Percentiles rank a stretch among this genome's conserved stretches.
Conservation (phyloP, 768 basidiomycete genomes). For the Phanerodontia chrysosporium region DNA sequence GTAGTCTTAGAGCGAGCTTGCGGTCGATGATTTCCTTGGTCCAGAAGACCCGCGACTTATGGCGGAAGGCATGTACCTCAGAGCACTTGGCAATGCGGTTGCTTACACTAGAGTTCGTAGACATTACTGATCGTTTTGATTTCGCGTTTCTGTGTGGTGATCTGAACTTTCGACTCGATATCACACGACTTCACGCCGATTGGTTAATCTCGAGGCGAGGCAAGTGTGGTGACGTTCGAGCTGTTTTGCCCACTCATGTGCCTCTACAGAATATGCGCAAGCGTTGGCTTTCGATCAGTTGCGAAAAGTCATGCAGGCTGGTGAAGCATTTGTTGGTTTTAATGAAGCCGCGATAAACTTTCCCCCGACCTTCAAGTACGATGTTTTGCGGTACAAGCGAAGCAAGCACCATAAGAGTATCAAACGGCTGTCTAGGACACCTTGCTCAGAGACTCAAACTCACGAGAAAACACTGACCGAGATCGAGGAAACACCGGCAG, state of each 20-base stretch:
- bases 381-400: constrained; percentile 62
- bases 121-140: constrained; percentile 87
- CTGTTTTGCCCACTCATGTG: neutral
- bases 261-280: constrained; percentile 64
- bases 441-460: constrained; percentile 10
- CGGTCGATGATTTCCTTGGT: constrained; percentile 72
- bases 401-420: constrained; percentile 36
- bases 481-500: constrained; percentile 31
- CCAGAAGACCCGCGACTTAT: constrained; percentile 58
- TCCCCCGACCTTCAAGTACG: constrained; percentile 92
- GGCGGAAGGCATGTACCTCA: constrained; percentile 56
- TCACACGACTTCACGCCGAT: constrained; percentile 89
- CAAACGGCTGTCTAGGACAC: constrained; percentile 20
- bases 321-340: constrained; percentile 72
- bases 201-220: constrained; percentile 86
- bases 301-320: constrained; percentile 65
- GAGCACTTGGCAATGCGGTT: no score
- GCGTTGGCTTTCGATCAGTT: constrained; percentile 92
- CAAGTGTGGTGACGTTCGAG: constrained; percentile 24
- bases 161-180: constrained; percentile 86
- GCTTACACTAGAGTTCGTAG: no score
- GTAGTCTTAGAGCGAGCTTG: constrained; percentile 56
- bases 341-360: constrained; percentile 78
- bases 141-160: constrained; percentile 88
- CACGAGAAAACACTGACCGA: constrained; percentile 28